Base-by-base conservation (phyloP, 805 yeast genomes). In the Schizosaccharomyces lindneri region DNA sequence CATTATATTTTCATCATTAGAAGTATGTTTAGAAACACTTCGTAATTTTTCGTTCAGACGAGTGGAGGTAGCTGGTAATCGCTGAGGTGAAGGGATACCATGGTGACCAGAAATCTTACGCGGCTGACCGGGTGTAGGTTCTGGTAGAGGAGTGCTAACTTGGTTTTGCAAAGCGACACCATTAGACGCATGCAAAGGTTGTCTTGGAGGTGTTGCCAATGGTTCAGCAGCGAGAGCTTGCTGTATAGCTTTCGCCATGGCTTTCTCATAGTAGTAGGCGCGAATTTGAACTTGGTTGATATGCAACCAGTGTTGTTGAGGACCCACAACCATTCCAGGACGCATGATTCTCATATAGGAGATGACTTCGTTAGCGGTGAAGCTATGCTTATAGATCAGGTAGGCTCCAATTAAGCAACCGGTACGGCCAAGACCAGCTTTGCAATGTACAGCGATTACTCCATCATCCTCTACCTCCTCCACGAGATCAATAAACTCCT, bases 261-360 rank as follows among this genome's bases (percentile, higher is more conserved):
- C 21, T 82, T 82, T 95, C 85, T 88, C 11, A 96, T 87, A 67
- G 71, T 87, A 80, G 97, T 98, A 93, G 68, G 88, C 96, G 68
- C 97, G 79, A 72, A 93, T 93, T 66, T 89, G 96, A 71, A 87
- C 83, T 72, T 93, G 98, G 70, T 93, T 96, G 65, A 93, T 78
- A 69, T 93, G 93, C 63, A 93, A 77, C 98, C 98, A 93, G 74
- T 93, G 98, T 71, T 93, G 98, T 72, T 93, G 98, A 1, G 98
- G 98, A 0, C 98, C 98, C 39, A 93, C 98, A n/a, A 93, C 97
- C 98, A 93, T 93, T 55, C 98, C 98, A 0, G 98, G 98, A 66
- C 98, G 80, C 65, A 93, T 78, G 80, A 93, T 85, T 71, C 98
- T 79, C 90, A 93, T 85, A 70, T 88, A 93, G 1, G 90, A 95